Base-by-base conservation (phyloP, 129 eudicot genomes). In the Saposhnikovia divaricata region DNA sequence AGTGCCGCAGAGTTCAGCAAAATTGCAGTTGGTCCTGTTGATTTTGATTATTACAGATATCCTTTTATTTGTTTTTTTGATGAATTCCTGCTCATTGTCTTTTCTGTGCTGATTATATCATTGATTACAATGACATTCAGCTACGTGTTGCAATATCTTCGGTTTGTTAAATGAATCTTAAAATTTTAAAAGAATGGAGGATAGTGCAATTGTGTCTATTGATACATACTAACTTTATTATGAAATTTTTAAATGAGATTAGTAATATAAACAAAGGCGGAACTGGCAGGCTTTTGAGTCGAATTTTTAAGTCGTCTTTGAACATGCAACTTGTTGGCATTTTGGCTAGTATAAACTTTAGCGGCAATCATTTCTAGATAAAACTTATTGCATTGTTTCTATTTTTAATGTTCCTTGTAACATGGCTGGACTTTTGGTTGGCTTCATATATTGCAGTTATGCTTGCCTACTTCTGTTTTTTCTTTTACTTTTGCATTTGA, bases 1-100 rank as follows among this genome's bases (percentile, higher is more conserved):
- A 92, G 92, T 89, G 98, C 92, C 27, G 91, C 88, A 53, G 98
- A 90, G 84, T 91, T 91, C 89, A 91, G 98, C 87, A 93, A 93
- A 87, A 80, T 93, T 79, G 97, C 98, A 74, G 86, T 88, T 79
- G 87, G 89, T 34, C 83, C 86, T n/a, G 84, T 77, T 77, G 93
- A 89, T 68, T 87, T 86, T 85, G 93, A 89, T 73, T 89, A 89
- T 70, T 90, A 89, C 81, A 88, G 97, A 91, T 94, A 91, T 94
- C 97, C 98, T 94, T 91, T 80, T 81, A 21, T 46, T 47, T 75
- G 25, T 9, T 72, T 4, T 34, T 80, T 74, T 27, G 21, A n/a
- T 46, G 59, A 5, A 73, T 45, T 45, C 34, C 42, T 74, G 25
- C 16, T 45, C 19, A 27, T 74, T 45, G 61, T 51, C 42, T 45